Base-by-base conservation (phyloP, 2,329 filamentous ascomycete genomes). In the Chalaropsis thielavioides region DNA sequence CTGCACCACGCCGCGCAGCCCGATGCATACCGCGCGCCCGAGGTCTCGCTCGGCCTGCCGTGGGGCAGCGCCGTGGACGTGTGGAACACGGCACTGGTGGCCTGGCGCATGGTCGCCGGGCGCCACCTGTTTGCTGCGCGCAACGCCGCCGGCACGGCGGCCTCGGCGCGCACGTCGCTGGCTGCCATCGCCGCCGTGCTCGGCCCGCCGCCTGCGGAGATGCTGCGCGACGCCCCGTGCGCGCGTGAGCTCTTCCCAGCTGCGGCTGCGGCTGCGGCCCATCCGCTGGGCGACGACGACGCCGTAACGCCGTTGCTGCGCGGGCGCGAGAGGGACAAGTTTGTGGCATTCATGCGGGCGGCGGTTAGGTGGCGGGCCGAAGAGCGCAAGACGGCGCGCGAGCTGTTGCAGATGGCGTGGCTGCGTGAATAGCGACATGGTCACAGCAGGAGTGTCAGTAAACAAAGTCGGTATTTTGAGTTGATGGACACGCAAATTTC, bases 11-110 rank as follows among this genome's bases (percentile, higher is more conserved):
- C 66, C 3, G 72, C 70, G 5, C 73, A 73, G 71, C 72, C 72
- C 5, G 4, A 69, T 7, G 70, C 67, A 1, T 74, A 73, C 62
- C 71, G 73, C n/a, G 71, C 74, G 24, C 74, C 74, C 0, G 75
- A 76, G 65, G 71, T 76, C 6, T 72, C 76, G 68, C 70, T 76
- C 17, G 69, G 70, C 27, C 75, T 75, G 70, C 64, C 68, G 0
- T 76, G 74, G 74, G 70, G 71, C 10, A 68, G 69, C 44, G 46
- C 68, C 15, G 71, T 75, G 19, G 74, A 77, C 68, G 68, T 72
- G 19, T 77, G 74, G 75, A 74, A 72, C 40, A 65, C 72, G 1
- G 74, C 72, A 43, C 68, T 75, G 13, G 60, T 75, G 69, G 74
- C 75, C 68, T 67, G 68, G 46, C 22, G 7, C 41, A 62, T 62